phyloP scores from a whole-genome alignment of 2,329 filamentous ascomycete genomes.

The Colletotrichum lupini region DNA sequence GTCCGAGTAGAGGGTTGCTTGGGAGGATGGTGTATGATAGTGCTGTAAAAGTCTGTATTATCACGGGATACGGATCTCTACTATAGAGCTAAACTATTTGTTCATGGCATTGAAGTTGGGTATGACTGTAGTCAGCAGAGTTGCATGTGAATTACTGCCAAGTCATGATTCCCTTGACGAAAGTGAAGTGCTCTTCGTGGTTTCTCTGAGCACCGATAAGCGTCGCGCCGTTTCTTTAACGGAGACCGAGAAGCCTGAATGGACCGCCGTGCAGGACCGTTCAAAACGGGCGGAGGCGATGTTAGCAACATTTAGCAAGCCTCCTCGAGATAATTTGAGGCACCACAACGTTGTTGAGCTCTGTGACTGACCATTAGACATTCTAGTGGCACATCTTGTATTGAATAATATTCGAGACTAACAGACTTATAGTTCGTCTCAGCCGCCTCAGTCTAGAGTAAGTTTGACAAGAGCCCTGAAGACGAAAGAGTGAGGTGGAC shows the following conservation, averaged over 20 bases:
- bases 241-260: too few species aligned
- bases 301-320: too few species aligned
- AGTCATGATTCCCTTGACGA: background rate
- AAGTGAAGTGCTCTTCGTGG: background rate
- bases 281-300: too few species aligned
- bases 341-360: too few species aligned
- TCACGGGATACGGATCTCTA: constrained; percentile 27
- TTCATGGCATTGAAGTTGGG: background rate
- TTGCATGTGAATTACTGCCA: background rate
- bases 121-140: background rate
- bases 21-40: constrained; percentile 33
- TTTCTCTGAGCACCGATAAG: too few species aligned
- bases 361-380: too few species aligned
- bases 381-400: too few species aligned
- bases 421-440: background rate
- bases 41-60: constrained; percentile 34
- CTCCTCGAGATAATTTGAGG: too few species aligned
- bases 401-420: too few species aligned
- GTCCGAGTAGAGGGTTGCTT: constrained; percentile 14
- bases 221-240: too few species aligned
- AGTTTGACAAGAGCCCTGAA: background rate
- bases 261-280: too few species aligned
- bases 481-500: background rate
- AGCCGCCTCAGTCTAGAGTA: background rate
- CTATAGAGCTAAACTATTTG: constrained; percentile 27